These are phyloP conservation scores for Erythrophleum fordii DNA, from an alignment of 306 rosid species.

Conservation along the genomic window DNA sequence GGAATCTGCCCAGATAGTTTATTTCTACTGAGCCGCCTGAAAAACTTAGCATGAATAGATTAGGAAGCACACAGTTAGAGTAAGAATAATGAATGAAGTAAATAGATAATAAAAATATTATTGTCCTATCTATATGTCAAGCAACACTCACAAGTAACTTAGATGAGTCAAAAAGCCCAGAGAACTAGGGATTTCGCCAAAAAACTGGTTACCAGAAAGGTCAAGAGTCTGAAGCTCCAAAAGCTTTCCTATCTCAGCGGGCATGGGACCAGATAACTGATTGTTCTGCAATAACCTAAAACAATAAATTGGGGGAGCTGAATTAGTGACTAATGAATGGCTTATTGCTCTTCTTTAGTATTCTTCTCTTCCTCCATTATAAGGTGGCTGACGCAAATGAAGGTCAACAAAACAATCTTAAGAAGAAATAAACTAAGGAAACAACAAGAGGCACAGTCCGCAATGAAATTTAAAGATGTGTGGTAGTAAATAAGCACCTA, in stretches of 20 bases:
- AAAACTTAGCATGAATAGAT: conserved; percentile 65
- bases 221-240: conserved; percentile 84
- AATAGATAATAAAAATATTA: conserved; percentile 20
- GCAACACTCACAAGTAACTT: conserved; percentile 91
- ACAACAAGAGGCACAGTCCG: background rate
- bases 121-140: conserved; percentile 26
- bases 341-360: background rate
- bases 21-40: conserved; percentile 93
- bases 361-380: background rate
- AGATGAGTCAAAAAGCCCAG: conserved; percentile 76
- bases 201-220: conserved; percentile 81
- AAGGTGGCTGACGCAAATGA: background rate
- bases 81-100: conserved; percentile 27
- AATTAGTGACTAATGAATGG: conserved; percentile 17
- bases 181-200: conserved; percentile 77
- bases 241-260: conserved; percentile 78
- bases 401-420: conserved; percentile 11
- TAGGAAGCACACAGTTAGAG: conserved; percentile 48
- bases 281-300: conserved; percentile 89
- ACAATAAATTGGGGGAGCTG: conserved; percentile 30
- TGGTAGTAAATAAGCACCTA: background rate
- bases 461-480: background rate
- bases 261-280: conserved; percentile 78
- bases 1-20: conserved; percentile 85
- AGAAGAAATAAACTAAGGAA: conserved; percentile 4